A percentile compares a stretch with the other conserved stretches of the same genome.
These are phyloP conservation scores for Liriodendron chinense DNA, from an alignment of 164 flowering plant species.

Conservation along the genomic window DNA sequence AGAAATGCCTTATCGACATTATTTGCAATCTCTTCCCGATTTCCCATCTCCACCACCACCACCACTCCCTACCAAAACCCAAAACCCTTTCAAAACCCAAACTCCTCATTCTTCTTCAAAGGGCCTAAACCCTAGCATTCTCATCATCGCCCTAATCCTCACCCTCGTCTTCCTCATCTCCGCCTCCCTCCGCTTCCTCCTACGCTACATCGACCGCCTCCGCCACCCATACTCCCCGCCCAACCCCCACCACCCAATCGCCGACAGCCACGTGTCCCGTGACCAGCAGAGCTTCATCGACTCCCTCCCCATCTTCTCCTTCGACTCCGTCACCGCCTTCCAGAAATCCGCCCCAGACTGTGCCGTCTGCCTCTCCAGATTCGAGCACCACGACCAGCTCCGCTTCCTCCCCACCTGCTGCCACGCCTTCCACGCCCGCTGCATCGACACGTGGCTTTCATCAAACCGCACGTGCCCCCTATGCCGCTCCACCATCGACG, in stretches of 20 bases:
- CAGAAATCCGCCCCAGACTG: conserved; percentile 48
- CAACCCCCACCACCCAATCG: background rate
- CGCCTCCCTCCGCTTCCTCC: conserved; percentile 22
- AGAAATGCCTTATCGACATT: conserved; percentile 3
- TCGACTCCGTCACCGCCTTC: conserved; percentile 32
- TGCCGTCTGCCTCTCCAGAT: conserved; percentile 80
- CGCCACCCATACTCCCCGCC: background rate
- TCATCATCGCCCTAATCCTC: conserved; percentile 36
- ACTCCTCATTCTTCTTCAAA: background rate
- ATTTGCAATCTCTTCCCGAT: background rate
- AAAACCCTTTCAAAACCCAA: no score
- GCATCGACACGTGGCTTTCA: conserved; percentile 76
- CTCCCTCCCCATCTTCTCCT: conserved; percentile 60
- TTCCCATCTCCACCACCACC: background rate
- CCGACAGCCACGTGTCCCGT: conserved; percentile 19
- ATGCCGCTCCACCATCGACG: conserved; percentile 62
- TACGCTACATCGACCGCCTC: conserved; percentile 13
- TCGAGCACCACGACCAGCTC: conserved; percentile 65
- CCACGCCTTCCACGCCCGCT: conserved; percentile 77
- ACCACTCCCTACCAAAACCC: conserved; percentile 3
- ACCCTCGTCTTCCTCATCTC: conserved; percentile 36
- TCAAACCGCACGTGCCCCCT: conserved; percentile 82
- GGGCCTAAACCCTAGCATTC: conserved; percentile 29
- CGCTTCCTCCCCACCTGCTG: conserved; percentile 82
- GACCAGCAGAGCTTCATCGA: conserved; percentile 30